A percentile compares a stretch with the other conserved stretches of the same genome.
These are phyloP conservation scores for Eucalyptus lansdowneana DNA, from an alignment of 345 rosid species.

Conservation along the genomic window DNA sequence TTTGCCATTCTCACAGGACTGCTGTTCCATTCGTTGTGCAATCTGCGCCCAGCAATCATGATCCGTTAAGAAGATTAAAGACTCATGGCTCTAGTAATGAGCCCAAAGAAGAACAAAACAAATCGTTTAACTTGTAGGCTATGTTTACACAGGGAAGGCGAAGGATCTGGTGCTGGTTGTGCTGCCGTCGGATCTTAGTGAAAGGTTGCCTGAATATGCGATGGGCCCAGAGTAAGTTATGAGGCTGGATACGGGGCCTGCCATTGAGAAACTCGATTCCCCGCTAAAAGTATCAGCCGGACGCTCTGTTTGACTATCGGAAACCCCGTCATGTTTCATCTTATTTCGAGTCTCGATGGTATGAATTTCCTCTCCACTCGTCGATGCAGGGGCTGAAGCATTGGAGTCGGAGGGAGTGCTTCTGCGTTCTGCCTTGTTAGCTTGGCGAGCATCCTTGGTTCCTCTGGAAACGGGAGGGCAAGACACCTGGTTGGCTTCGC, in stretches of 20 bases:
- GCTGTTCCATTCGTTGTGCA: constrained; percentile 85
- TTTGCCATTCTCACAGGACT: constrained; percentile 88
- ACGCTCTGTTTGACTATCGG: constrained; percentile 4
- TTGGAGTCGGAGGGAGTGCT: constrained; percentile 3
- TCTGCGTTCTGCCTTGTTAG: neutral
- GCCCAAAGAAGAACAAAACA: neutral
- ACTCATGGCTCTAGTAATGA: neutral
- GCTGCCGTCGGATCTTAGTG: constrained; percentile 87
- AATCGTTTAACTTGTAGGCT: neutral
- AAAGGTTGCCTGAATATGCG: constrained; percentile 64
- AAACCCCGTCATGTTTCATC: constrained; percentile 3
- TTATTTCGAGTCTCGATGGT: neutral
- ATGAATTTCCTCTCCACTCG: neutral
- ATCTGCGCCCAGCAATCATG: constrained; percentile 21
- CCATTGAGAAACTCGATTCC: constrained; percentile 72
- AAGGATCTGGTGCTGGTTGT: constrained; percentile 86
- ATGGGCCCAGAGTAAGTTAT: constrained; percentile 59
- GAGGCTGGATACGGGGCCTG: constrained; percentile 42
- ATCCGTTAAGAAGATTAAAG: neutral
- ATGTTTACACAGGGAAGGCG: constrained; percentile 72
- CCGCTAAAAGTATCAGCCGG: constrained; percentile 17
- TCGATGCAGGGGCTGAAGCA: constrained; percentile 1
- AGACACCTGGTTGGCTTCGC: neutral
- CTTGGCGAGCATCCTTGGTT: neutral
- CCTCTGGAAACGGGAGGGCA: neutral